Percentiles rank a stretch among this genome's conserved stretches.
phyloP scores from a whole-genome alignment of 2,329 filamentous ascomycete genomes.

The Alternaria sp. region DNA sequence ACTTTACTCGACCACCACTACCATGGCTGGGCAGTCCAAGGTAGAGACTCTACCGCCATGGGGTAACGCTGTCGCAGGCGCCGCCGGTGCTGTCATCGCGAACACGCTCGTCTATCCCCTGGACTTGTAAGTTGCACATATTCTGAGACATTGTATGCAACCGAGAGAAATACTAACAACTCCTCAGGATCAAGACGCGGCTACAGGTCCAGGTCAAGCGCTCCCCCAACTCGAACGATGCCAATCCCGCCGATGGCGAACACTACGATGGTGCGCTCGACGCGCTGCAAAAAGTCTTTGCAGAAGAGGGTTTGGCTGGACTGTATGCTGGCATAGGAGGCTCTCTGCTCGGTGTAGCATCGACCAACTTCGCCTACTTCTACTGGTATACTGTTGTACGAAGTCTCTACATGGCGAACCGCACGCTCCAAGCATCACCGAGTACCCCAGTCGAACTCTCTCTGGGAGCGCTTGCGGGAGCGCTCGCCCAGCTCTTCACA shows the following conservation, averaged over 20 bases:
- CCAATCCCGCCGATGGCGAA: conserved; percentile 60
- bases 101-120: conserved; percentile 96
- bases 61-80: conserved; percentile 91
- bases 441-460: conserved; percentile 83
- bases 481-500: conserved; percentile 92
- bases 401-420: conserved; percentile 73
- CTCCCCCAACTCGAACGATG: conserved; percentile 51
- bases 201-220: conserved; percentile 91
- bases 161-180: conserved; percentile 13
- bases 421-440: conserved; percentile 68
- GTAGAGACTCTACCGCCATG: conserved; percentile 80
- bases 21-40: conserved; percentile 69
- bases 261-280: conserved; percentile 91
- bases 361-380: conserved; percentile 99
- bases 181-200: conserved; percentile 87
- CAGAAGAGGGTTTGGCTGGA: conserved; percentile 79
- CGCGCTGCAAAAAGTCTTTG: conserved; percentile 83
- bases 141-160: not conserved
- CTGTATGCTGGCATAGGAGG: conserved; percentile 91
- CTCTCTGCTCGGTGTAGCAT: conserved; percentile 88
- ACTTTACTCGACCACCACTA: conserved; percentile 2
- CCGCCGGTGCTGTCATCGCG: conserved; percentile 89
- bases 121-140: conserved; percentile 76
- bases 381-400: conserved; percentile 97
- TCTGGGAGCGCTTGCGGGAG: conserved; percentile 86